These are phyloP conservation scores for Cyberlindnera xishuangbannaensis DNA, from an alignment of 805 yeast genomes.

Conservation along the genomic window DNA sequence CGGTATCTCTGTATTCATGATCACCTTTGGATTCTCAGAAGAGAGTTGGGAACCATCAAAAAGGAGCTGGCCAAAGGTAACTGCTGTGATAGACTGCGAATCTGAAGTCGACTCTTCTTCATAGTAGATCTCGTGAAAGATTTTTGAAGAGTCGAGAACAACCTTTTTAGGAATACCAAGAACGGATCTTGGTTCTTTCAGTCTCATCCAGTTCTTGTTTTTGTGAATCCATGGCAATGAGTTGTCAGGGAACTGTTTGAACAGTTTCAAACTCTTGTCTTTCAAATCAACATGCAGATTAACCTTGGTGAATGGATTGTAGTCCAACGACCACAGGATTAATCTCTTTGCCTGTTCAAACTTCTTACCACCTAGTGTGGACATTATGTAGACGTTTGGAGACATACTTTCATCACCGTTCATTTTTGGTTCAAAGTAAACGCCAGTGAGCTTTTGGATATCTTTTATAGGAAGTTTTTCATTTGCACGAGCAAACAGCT, in stretches of 20 bases:
- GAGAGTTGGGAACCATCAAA: conserved; percentile 8
- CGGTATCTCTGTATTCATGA: conserved; percentile 20
- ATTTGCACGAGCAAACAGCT: conserved; percentile 6
- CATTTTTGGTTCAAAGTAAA: conserved; percentile 15
- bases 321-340: conserved; percentile 23
- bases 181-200: conserved; percentile 15
- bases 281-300: conserved; percentile 10
- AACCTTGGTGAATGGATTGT: conserved; percentile 18
- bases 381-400: conserved; percentile 12
- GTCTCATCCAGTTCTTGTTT: conserved; percentile 17
- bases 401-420: conserved; percentile 5
- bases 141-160: conserved; percentile 6
- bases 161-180: conserved; percentile 2
- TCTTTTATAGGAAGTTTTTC: conserved; percentile 19
- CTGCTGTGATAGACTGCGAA: conserved; percentile 19
- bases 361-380: conserved; percentile 16
- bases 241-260: conserved; percentile 10
- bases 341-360: conserved; percentile 21
- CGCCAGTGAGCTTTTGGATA: conserved; percentile 21
- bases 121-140: conserved; percentile 11
- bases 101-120: neutral
- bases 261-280: conserved; percentile 5
- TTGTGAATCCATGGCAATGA: conserved; percentile 25
- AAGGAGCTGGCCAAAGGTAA: conserved; percentile 21
- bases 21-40: conserved; percentile 5